phyloP scores from a whole-genome alignment of 768 basidiomycete genomes.

The Coprinellus micaceus region DNA sequence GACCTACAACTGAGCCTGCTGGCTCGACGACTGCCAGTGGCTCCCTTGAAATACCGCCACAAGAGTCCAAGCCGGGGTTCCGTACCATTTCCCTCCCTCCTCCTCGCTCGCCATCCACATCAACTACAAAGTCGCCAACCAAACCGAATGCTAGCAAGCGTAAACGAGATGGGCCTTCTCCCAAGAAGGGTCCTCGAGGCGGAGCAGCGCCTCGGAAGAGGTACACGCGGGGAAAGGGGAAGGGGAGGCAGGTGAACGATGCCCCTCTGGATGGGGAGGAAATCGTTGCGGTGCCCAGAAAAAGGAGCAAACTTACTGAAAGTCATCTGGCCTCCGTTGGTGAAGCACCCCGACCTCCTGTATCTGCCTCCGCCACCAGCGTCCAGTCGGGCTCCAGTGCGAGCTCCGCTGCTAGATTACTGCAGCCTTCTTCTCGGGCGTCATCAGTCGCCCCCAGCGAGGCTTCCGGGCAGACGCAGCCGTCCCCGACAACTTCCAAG shows the following conservation, averaged over 20 bases:
- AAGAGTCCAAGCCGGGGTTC: too few species aligned
- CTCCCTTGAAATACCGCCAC: too few species aligned
- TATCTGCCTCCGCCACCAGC: slow-evolving; percentile 4
- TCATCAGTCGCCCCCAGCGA: slow-evolving; percentile 44
- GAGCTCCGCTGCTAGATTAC: slow-evolving; percentile 33
- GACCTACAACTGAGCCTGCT: too few species aligned
- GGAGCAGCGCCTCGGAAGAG: slow-evolving; percentile 2
- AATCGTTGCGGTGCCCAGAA: slow-evolving; percentile 1
- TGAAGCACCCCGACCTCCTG: slow-evolving; percentile 2
- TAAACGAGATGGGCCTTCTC: slow-evolving; percentile 3
- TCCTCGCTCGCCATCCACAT: background rate
- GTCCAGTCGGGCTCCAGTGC: slow-evolving; percentile 34
- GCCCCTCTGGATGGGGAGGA: background rate
- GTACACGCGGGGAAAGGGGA: slow-evolving; percentile 9
- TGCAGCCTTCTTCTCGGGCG: slow-evolving; percentile 35
- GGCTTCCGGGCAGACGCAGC: slow-evolving; percentile 18
- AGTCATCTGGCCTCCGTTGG: slow-evolving; percentile 17
- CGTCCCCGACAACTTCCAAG: slow-evolving; percentile 30
- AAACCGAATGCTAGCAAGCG: background rate
- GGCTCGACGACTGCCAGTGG: too few species aligned
- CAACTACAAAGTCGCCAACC: background rate
- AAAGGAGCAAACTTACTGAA: slow-evolving; percentile 34
- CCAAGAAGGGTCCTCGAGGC: slow-evolving; percentile 9
- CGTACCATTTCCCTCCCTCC: background rate
- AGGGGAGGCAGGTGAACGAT: slow-evolving; percentile 2